phyloP scores from a whole-genome alignment of 192 early-diverging fungal genomes.

The Physocladia obscura region DNA sequence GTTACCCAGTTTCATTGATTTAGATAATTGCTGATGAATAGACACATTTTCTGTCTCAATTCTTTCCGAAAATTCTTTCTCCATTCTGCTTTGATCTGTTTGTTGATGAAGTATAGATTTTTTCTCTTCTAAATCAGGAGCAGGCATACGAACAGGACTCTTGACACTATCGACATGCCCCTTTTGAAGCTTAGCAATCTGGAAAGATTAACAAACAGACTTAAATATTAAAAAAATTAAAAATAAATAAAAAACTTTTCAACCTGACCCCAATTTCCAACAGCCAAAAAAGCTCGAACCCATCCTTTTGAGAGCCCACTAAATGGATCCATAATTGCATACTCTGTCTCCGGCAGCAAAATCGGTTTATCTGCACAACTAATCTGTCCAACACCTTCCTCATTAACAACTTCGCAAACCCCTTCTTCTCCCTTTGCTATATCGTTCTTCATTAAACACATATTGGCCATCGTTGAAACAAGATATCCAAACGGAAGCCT shows the following conservation, averaged over 20 bases:
- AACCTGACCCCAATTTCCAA: conserved; percentile 44
- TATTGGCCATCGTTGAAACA: conserved; percentile 8
- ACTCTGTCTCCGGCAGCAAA: conserved; percentile 44
- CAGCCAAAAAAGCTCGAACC: conserved; percentile 34
- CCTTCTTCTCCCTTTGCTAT: not conserved
- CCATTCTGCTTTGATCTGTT: no score
- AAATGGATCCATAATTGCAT: conserved; percentile 46
- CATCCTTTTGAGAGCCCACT: conserved; percentile 40
- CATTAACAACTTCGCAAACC: not conserved
- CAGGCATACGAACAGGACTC: no score
- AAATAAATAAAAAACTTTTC: no score
- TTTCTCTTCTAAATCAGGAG: no score
- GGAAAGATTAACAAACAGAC: conserved; percentile 33
- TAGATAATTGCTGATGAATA: no score
- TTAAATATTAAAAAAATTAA: not conserved
- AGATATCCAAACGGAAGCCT: conserved; percentile 16
- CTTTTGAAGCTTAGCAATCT: conserved; percentile 23
- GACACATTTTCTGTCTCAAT: no score
- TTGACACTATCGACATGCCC: not conserved
- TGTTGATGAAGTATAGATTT: no score
- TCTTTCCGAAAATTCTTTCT: no score
- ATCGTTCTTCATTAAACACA: not conserved
- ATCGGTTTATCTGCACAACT: conserved; percentile 9
- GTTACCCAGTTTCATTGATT: no score
- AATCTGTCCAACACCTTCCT: not conserved